Base-by-base conservation (phyloP, 345 rosid species). In the Pelargonium nanum region DNA sequence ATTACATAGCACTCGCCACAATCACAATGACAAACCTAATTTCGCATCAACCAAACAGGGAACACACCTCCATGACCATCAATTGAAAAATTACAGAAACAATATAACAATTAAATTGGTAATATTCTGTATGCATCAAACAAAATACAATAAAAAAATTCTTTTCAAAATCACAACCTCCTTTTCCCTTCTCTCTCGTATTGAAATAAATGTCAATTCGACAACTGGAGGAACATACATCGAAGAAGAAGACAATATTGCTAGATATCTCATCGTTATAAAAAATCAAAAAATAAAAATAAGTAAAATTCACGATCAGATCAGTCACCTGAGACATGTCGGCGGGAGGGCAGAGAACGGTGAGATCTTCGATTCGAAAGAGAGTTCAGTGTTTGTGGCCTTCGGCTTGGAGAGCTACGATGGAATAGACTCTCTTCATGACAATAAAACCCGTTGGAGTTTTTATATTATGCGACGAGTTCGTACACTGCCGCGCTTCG, bases 241-340 rank as follows among this genome's bases (percentile, higher is more conserved):
- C 55, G 22, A 19, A 52, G 55, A 4, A 48, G 5, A 52, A 52
- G 22, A 19, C 55, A 52, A 19, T 8, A 52, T 40, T 40, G 48
- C 48, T 40, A 0, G 40, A 1, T 30, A 12, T 30, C 40, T 30
- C 6, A 12, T 6, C 40, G 40, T 12, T 6, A 30, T 5, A 30
- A 30, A 30, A 30, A 30, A 40, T n/a, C n/a, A n/a, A n/a, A n/a
- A n/a, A n/a, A n/a, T n/a, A n/a, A n/a, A n/a, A n/a, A n/a, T n/a
- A n/a, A n/a, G n/a, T 12, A 40, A 40, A 32, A 53, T 19, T 10
- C 0, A 24, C 24, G 24, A 24, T 0, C 32, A 17, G 23, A 53
- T 2, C 7, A 57, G 8, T 20, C 50, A 81, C 85, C 82, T 78
- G 85, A 65, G 85, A 81, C 85, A 81, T 81, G 58, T 65, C 61